These are phyloP conservation scores for Biscogniauxia mediterranea DNA, from an alignment of 2,329 filamentous ascomycete species.

Conservation along the genomic window DNA sequence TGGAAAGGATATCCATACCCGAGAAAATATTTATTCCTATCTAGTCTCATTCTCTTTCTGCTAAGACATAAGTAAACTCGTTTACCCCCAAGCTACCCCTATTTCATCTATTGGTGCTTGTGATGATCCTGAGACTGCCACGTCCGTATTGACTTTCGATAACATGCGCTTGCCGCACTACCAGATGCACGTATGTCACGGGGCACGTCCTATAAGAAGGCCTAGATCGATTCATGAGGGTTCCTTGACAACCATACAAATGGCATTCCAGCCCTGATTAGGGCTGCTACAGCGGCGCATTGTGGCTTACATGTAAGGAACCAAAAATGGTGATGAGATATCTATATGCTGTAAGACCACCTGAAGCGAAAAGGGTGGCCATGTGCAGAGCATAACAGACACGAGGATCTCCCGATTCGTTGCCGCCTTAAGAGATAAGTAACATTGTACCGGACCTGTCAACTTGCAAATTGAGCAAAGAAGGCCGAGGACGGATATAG, in stretches of 20 bases:
- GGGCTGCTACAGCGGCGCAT: background rate
- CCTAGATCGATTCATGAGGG: background rate
- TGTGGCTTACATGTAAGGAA: background rate
- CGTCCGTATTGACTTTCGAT: background rate
- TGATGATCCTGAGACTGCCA: background rate
- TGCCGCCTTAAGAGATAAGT: background rate
- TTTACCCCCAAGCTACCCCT: background rate
- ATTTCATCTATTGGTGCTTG: background rate
- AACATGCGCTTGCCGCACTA: background rate
- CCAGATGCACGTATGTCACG: background rate
- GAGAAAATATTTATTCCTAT: no score
- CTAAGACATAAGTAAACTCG: background rate
- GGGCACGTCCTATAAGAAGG: background rate
- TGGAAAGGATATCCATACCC: background rate
- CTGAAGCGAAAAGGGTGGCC: background rate
- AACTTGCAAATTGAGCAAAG: background rate
- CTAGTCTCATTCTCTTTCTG: background rate
- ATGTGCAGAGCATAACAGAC: background rate
- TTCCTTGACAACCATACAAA: background rate
- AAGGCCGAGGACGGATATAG: background rate
- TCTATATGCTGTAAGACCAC: background rate
- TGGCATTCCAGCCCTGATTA: background rate
- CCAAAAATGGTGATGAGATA: background rate
- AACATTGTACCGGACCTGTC: background rate
- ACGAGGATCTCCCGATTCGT: background rate